Base-by-base conservation (phyloP, 2,329 filamentous ascomycete genomes). In the Pestalotiopsis sp. region DNA sequence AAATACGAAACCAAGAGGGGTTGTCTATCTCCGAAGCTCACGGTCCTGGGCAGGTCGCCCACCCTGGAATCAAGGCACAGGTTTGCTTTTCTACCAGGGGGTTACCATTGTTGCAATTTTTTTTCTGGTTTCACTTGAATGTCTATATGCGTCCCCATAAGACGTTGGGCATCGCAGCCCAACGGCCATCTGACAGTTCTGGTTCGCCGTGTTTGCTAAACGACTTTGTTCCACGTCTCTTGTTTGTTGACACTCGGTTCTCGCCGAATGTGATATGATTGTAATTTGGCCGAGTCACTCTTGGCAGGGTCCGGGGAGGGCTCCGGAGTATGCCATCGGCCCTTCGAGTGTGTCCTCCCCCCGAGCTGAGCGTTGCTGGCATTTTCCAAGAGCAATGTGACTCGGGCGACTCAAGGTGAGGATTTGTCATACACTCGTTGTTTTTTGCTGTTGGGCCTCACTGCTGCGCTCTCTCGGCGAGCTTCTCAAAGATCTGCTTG, bases 401-500 rank as follows among this genome's bases (percentile, higher is more conserved):
- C 30, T 35, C 30, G 30, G 30, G 7, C 7, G 30, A 35, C 30
- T 2, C 30, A 7, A 35, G 30, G 30, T 35, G 6, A 35, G 40
- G 7, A n/a, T 52, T 52, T n/a, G 20, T 52, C 30, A 35, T 35
- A 13, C 7, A 58, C 14, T 26, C 56, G 9, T 17, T 58, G 7
- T 58, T 26, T 6, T 7, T 5, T 14, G 24, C 20, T 35, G n/a
- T 3, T 14, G 17, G 17, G 24, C 2, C 38, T 61, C 20, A 20
- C n/a, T 58, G 14, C n/a, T n/a, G 44, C 14, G 40, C 30, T 17
- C 17, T 22, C 17, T 40, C 63, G 5, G 24, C 44, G n/a, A 65
- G 26, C 44, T 65, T 65, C 44, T 65, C 63, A 39, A 65, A 65
- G 24, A 65, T 57, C 22, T 48, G 40, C 24, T 30, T 40, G 48